Evolutionary conservation across 164 flowering plant species (phyloP), one percentile per base, ranked within the genome.

Genomic region (Houttuynia cordata): DNA sequence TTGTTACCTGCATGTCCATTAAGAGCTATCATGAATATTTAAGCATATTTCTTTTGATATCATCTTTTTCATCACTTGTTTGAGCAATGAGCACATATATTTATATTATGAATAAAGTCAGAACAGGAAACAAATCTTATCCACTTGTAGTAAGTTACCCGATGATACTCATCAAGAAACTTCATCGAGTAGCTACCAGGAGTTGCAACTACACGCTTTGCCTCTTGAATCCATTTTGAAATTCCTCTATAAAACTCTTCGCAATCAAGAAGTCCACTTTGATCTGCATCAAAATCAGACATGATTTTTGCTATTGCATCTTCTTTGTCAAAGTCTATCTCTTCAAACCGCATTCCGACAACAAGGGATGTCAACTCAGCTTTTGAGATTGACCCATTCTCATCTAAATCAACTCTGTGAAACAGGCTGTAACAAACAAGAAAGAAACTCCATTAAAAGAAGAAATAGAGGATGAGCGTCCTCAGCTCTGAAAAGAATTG

Each of bases 321-420:
- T 55, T 83, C 75, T 55, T 63, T 39, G 62, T 85, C 73, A 62
- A 85, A 70, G 67, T 84, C 81, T 21, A 85, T 73, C 71, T 77
- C 80, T 23, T 80, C 78, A 64, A 87, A 82, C 23, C 67, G 76
- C 49, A 87, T 79, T 39, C 97, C 97, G 8, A 90, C 52, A 6
- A 87, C 67, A 30, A 90, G 67, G 22, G 97, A 95, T 67, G 70
- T 81, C 57, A 90, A 54, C 65, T 90, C 97, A 30, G 75, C 4
- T 30, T 41, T 56, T 8, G 87, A 78, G 9, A 87, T 75, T 25
- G 15, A 5, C 8, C 60, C 70, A 73, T 90, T 82, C 0, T 59
- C 6, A 64, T 90, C 60, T 51, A 15, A 65, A 64, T 90, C 97
- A 50, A 90, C 73, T 25, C 70, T 49, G 0, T 62, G 37, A 63